Percentiles rank a stretch among this genome's conserved stretches.
Conservation (phyloP, 208 protist genomes). For the Acanthamoeba pearcei region DNA sequence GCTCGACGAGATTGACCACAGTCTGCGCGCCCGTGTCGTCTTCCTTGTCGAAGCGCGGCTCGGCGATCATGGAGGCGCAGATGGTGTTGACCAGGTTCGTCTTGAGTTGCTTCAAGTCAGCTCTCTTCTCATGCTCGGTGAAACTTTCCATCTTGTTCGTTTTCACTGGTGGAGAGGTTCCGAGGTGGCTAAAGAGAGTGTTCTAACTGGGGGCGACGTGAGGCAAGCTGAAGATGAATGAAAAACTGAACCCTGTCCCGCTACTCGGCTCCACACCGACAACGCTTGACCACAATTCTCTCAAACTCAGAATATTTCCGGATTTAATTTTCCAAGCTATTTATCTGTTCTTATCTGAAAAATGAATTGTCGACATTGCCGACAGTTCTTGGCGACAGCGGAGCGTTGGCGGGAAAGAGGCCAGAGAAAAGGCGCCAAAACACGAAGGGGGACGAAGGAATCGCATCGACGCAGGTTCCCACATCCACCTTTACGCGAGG, state of each 20-base stretch:
- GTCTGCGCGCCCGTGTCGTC: too few species aligned
- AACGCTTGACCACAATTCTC: too few species aligned
- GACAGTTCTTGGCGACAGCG: neutral
- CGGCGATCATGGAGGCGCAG: too few species aligned
- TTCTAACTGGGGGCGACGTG: neutral
- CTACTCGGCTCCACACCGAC: too few species aligned
- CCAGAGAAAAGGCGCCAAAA: neutral
- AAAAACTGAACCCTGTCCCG: neutral
- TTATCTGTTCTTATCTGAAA: neutral
- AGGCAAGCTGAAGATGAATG: neutral
- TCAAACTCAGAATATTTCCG: neutral
- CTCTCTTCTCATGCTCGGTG: too few species aligned
- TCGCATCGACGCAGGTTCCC: too few species aligned
- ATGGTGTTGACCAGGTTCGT: too few species aligned
- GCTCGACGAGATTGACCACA: too few species aligned
- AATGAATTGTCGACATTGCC: neutral
- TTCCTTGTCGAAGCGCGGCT: too few species aligned
- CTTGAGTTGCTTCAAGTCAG: too few species aligned
- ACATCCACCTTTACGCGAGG: too few species aligned
- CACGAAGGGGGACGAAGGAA: neutral
- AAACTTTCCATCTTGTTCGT: too few species aligned
- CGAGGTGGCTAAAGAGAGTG: slow-evolving; percentile 22
- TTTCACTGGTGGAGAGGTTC: slow-evolving; percentile 17
- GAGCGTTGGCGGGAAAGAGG: neutral
- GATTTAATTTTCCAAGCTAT: neutral